Evolutionary conservation across 2,329 filamentous ascomycete species (phyloP).

Genomic region (Microascus cirrosus): DNA sequence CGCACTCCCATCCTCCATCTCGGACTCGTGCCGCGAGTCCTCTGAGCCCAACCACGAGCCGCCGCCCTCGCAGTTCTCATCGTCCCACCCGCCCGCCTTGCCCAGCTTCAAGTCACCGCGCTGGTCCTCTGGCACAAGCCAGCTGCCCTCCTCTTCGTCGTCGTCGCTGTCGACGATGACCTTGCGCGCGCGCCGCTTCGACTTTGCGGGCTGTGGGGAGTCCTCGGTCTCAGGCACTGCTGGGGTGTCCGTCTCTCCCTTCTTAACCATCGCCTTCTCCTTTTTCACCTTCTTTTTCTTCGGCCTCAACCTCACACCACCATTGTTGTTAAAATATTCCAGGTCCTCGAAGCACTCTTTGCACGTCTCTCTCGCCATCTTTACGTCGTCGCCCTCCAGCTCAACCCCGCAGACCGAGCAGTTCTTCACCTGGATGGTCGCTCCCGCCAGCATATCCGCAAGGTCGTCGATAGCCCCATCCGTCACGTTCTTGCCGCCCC

Average conservation of each 20-base stretch:
- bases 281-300: conserved; percentile 21
- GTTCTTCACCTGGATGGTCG: conserved; percentile 65
- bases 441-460: conserved; percentile 73
- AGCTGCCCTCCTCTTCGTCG: conserved; percentile 55
- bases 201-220: background rate
- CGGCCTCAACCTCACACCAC: conserved; percentile 20
- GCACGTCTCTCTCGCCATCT: conserved; percentile 43
- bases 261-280: conserved; percentile 9
- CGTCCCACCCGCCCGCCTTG: conserved; percentile 72
- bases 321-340: conserved; percentile 41
- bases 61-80: conserved; percentile 79
- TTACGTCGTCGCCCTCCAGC: conserved; percentile 38
- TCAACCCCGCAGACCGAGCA: conserved; percentile 76
- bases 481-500: conserved; percentile 36
- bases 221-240: conserved; percentile 22
- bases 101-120: conserved; percentile 51
- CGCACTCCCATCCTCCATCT: conserved; percentile 41
- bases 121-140: conserved; percentile 65
- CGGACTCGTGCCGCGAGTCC: conserved; percentile 50
- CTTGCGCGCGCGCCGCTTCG: conserved; percentile 24
- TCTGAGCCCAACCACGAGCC: conserved; percentile 68
- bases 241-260: conserved; percentile 11
- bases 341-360: conserved; percentile 66
- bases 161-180: conserved; percentile 46
- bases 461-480: conserved; percentile 52